Evolutionary conservation across 371 early-diverging fungal genomes (phyloP).

Genomic region (Syncephalastrum contaminatum): DNA sequence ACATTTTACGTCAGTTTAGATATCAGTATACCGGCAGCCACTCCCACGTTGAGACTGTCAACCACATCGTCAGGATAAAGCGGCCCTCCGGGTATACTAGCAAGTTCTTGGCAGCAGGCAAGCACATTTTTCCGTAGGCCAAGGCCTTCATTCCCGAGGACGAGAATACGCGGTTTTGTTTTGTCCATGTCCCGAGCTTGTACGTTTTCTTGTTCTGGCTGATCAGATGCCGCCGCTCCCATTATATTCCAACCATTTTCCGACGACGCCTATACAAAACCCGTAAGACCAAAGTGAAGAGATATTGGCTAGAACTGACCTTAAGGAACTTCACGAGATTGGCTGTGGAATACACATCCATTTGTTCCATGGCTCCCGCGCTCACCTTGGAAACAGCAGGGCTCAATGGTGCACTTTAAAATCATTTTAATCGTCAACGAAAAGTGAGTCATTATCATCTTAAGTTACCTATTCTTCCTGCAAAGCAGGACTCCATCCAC

Average conservation of each 20-base stretch:
- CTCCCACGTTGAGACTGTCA: slow-evolving; percentile 66
- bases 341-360: slow-evolving; percentile 49
- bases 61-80: slow-evolving; percentile 17
- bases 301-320: slow-evolving; percentile 19
- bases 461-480: slow-evolving; percentile 43
- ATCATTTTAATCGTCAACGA: not conserved
- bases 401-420: slow-evolving; percentile 50
- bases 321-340: slow-evolving; percentile 53
- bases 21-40: slow-evolving; percentile 58
- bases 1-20: slow-evolving; percentile 1
- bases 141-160: slow-evolving; percentile 66
- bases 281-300: not conserved
- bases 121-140: slow-evolving; percentile 54
- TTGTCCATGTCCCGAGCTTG: slow-evolving; percentile 1
- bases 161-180: slow-evolving; percentile 43
- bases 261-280: slow-evolving; percentile 15
- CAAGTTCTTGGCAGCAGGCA: slow-evolving; percentile 36
- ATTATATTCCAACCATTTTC: slow-evolving; percentile 54
- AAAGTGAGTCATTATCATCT: not conserved
- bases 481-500: slow-evolving; percentile 62
- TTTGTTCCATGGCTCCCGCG: slow-evolving; percentile 63
- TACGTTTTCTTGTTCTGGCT: not conserved
- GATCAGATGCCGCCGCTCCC: slow-evolving; percentile 46
- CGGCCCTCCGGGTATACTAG: slow-evolving; percentile 31
- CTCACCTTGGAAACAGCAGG: slow-evolving; percentile 62